Conservation (phyloP, 2,329 filamentous ascomycete species). For the Ophiostoma tasmaniense region DNA sequence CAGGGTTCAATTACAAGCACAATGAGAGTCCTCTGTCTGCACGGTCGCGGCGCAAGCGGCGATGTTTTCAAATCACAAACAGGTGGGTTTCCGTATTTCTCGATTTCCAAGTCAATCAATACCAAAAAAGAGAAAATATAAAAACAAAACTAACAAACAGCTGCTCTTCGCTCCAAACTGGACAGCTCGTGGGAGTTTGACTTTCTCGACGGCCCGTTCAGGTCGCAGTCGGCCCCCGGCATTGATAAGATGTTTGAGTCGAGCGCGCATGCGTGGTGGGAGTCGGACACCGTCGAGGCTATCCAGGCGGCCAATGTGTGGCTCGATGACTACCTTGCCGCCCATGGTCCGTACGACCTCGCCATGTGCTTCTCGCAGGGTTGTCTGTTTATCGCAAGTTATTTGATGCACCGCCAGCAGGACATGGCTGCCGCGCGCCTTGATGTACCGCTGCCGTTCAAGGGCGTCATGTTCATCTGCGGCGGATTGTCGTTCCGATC, state of each 20-base stretch:
- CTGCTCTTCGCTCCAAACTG: conserved; percentile 30
- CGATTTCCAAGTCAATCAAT: neutral
- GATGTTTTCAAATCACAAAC: conserved; percentile 32
- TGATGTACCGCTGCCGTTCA: conserved; percentile 28
- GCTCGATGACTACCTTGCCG: conserved; percentile 29
- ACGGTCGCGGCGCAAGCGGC: conserved; percentile 32
- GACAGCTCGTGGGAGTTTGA: conserved; percentile 27
- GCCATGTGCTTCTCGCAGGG: conserved; percentile 34
- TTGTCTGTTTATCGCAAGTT: conserved; percentile 32
- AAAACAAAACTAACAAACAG: conserved; percentile 20
- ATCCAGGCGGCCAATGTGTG: conserved; percentile 30
- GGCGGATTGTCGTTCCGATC: conserved; percentile 31
- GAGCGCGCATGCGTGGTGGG: conserved; percentile 28
- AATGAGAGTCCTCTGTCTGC: conserved; percentile 31
- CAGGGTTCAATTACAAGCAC: neutral
- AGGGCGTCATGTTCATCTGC: conserved; percentile 34
- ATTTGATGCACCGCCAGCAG: conserved; percentile 32
- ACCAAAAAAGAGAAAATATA: neutral
- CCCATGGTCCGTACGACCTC: conserved; percentile 30
- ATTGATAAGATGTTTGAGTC: conserved; percentile 28
- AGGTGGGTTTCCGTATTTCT: conserved; percentile 21
- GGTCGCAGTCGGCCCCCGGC: conserved; percentile 27
- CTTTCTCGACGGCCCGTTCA: conserved; percentile 30
- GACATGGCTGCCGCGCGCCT: conserved; percentile 20
- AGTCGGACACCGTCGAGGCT: conserved; percentile 23